Percentiles rank a stretch among this genome's conserved stretches.
Conservation (phyloP, 768 basidiomycete genomes). For the Myochromella boudieri region DNA sequence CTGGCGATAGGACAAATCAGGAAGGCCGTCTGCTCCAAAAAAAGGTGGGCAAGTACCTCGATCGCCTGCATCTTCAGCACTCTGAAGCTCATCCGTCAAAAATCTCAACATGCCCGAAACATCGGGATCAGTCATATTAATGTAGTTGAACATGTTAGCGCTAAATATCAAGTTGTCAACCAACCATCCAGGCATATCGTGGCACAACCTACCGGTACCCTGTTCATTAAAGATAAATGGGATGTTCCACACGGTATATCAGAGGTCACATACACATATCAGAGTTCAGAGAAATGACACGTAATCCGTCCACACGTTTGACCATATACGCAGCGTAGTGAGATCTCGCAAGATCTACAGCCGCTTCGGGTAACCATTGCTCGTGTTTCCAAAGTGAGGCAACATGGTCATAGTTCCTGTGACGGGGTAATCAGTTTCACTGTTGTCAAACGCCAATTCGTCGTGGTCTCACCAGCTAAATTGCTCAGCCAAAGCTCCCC, state of each 20-base stretch:
- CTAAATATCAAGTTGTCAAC: constrained; percentile 24
- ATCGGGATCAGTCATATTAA: constrained; percentile 70
- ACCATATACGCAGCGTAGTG: constrained; percentile 80
- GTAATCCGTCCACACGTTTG: constrained; percentile 60
- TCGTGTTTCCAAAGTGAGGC: constrained; percentile 70
- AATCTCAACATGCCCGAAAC: constrained; percentile 76
- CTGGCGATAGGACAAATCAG: constrained; percentile 19
- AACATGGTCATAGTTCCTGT: constrained; percentile 78
- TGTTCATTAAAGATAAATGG: constrained; percentile 13
- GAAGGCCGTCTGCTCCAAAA: background rate
- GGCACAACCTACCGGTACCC: constrained; percentile 33
- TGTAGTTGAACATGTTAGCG: constrained; percentile 75
- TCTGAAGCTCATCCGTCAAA: constrained; percentile 76
- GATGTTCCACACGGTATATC: constrained; percentile 1
- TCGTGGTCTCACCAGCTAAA: constrained; percentile 71
- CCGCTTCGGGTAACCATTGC: constrained; percentile 61
- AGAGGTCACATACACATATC: constrained; percentile 58
- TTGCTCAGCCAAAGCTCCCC: constrained; percentile 52
- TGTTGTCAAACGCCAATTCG: too few species aligned
- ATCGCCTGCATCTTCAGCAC: constrained; percentile 74
- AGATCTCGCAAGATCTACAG: constrained; percentile 54
- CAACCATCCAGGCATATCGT: background rate
- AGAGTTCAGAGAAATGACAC: constrained; percentile 75
- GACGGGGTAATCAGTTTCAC: too few species aligned
- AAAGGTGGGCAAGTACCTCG: constrained; percentile 42